Evolutionary conservation across 495 filamentous ascomycete species (phyloP).

Genomic region (Parachaetomium inaequale): DNA sequence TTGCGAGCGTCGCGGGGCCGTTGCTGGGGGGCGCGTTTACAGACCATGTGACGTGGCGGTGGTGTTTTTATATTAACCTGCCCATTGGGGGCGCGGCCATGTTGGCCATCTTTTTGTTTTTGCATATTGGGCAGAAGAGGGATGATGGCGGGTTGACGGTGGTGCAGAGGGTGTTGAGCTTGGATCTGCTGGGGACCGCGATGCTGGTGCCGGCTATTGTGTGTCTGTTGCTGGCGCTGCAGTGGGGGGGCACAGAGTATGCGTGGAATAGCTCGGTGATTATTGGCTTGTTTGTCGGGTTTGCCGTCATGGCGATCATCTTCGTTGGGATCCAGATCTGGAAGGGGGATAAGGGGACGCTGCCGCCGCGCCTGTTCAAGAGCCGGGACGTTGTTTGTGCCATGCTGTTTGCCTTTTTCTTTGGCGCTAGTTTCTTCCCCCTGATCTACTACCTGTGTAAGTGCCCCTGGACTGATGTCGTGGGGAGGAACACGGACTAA

Average conservation of each 20-base stretch:
- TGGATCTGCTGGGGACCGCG: slow-evolving; percentile 52
- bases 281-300: slow-evolving; percentile 48
- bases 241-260: slow-evolving; percentile 58
- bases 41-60: slow-evolving; percentile 47
- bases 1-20: slow-evolving; percentile 52
- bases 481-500: neutral
- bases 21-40: slow-evolving; percentile 51
- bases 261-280: slow-evolving; percentile 48
- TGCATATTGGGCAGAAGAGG: slow-evolving; percentile 41
- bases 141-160: slow-evolving; percentile 34
- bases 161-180: slow-evolving; percentile 40
- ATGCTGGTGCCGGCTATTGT: slow-evolving; percentile 53
- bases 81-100: slow-evolving; percentile 60
- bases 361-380: slow-evolving; percentile 56
- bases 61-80: slow-evolving; percentile 60
- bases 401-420: slow-evolving; percentile 54
- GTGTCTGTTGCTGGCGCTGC: slow-evolving; percentile 58
- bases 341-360: slow-evolving; percentile 50
- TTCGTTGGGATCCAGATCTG: slow-evolving; percentile 52
- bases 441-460: slow-evolving; percentile 66
- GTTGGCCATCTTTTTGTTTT: slow-evolving; percentile 50
- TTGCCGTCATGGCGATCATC: slow-evolving; percentile 43
- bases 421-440: slow-evolving; percentile 65
- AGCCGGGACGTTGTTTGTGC: slow-evolving; percentile 52
- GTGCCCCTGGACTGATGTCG: slow-evolving; percentile 12